These are phyloP conservation scores for Jaapia argillacea DNA, from an alignment of 768 basidiomycete genomes.

Conservation along the genomic window DNA sequence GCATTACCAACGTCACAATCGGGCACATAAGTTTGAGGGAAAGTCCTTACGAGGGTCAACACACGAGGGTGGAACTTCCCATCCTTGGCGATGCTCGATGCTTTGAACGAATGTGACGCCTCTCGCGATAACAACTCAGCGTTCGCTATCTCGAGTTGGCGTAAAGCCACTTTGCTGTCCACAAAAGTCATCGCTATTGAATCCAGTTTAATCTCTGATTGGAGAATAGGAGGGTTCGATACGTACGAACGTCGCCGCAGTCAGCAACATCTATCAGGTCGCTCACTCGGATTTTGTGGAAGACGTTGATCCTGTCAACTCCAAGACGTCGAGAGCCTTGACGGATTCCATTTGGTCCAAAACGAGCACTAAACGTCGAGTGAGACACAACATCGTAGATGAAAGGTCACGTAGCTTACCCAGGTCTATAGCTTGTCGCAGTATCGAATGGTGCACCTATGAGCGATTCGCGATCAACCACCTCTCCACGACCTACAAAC, in stretches of 20 bases:
- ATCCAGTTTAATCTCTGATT: not conserved
- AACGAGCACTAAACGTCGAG: conserved; percentile 21
- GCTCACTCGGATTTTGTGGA: conserved; percentile 16
- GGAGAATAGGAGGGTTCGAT: not conserved
- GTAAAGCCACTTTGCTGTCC: conserved; percentile 21
- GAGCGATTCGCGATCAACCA: not conserved
- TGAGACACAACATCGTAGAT: not conserved
- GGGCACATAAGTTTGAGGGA: not conserved
- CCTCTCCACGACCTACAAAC: not conserved
- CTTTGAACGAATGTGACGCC: conserved; percentile 7
- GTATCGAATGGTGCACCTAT: conserved; percentile 22
- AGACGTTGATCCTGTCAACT: conserved; percentile 20
- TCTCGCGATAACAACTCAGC: conserved; percentile 11
- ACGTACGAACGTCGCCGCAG: conserved; percentile 22
- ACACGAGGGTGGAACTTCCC: conserved; percentile 23
- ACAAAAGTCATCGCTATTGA: conserved; percentile 14
- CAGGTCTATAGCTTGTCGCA: conserved; percentile 20
- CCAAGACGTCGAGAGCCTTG: conserved; percentile 20
- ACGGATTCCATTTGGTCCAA: conserved; percentile 23
- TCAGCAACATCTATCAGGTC: conserved; percentile 19
- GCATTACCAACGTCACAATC: not conserved
- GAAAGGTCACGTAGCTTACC: conserved; percentile 9
- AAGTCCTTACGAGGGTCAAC: conserved; percentile 16
- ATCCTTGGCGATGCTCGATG: conserved; percentile 19
- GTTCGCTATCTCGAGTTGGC: conserved; percentile 22